A percentile compares a stretch with the other conserved stretches of the same genome.
Conservation (phyloP, 768 basidiomycete species). For the Lactarius psammicola region DNA sequence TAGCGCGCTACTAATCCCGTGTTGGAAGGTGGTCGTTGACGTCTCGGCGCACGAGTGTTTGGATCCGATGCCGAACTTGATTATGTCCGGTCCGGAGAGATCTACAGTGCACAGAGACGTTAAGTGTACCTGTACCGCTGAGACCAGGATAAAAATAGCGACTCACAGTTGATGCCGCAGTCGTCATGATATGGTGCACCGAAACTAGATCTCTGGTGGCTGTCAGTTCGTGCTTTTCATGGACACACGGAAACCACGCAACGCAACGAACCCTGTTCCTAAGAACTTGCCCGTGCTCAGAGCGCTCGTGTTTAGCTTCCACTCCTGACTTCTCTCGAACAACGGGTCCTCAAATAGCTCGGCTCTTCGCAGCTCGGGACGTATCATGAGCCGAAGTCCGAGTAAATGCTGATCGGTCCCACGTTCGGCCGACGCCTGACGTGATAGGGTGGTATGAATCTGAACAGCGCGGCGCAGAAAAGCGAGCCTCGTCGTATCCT, state of each 20-base stretch:
- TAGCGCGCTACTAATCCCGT: constrained; percentile 58
- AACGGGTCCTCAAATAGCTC: constrained; percentile 74
- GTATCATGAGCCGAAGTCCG: constrained; percentile 68
- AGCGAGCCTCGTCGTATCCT: constrained; percentile 38
- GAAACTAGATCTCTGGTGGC: constrained; percentile 48
- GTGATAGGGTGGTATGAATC: constrained; percentile 68
- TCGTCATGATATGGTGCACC: constrained; percentile 81
- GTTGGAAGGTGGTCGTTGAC: constrained; percentile 67
- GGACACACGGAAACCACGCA: neutral
- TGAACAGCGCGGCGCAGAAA: constrained; percentile 67
- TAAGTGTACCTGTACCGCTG: neutral
- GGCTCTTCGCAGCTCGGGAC: constrained; percentile 52
- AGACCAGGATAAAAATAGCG: neutral
- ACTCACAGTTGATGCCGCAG: constrained; percentile 91
- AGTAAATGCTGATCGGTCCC: constrained; percentile 93
- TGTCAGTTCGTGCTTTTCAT: constrained; percentile 4
- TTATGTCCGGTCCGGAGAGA: constrained; percentile 67
- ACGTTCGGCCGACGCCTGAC: constrained; percentile 73
- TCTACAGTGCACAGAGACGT: constrained; percentile 48
- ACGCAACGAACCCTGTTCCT: constrained; percentile 71
- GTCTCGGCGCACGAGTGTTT: constrained; percentile 70
- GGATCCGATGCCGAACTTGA: constrained; percentile 94
- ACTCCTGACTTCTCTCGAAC: constrained; percentile 70
- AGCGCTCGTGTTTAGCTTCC: constrained; percentile 90
- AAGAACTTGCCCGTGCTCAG: constrained; percentile 84